phyloP scores from a whole-genome alignment of 495 filamentous ascomycete genomes.

The Hypoxylon crocopeplum region DNA sequence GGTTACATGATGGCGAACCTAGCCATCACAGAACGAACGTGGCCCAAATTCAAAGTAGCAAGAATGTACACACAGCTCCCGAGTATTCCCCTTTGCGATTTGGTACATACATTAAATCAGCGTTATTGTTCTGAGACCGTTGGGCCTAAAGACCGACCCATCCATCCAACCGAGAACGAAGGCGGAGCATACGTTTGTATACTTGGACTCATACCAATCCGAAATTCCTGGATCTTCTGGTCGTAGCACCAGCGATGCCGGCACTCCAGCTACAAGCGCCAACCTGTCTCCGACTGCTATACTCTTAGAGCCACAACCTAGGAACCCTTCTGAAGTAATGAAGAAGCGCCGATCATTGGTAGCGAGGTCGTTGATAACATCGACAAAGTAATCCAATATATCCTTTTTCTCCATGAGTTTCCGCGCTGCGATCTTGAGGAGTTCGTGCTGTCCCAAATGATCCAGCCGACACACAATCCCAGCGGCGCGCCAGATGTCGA shows the following conservation, averaged over 20 bases:
- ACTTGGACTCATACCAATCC: not conserved
- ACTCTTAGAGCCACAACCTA: not conserved
- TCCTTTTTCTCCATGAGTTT: not conserved
- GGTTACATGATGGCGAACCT: too few species aligned
- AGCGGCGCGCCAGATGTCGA: too few species aligned
- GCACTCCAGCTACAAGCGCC: not conserved
- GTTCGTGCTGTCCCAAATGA: too few species aligned
- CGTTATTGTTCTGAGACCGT: too few species aligned
- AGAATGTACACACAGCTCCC: too few species aligned
- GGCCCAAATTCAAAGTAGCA: too few species aligned
- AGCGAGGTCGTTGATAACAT: not conserved
- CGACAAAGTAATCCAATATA: not conserved
- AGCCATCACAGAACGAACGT: too few species aligned
- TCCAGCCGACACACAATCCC: too few species aligned
- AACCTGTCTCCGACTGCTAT: not conserved
- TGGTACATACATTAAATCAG: too few species aligned
- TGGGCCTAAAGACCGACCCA: too few species aligned
- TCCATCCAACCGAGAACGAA: not conserved
- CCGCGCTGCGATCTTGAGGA: too few species aligned
- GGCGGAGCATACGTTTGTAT: not conserved
- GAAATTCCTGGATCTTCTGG: not conserved
- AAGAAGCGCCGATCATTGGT: not conserved
- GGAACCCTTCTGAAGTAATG: not conserved
- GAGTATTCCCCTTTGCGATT: too few species aligned
- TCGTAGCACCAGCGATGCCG: not conserved